Percentiles rank a stretch among this genome's conserved stretches.
Conservation (phyloP, 179 eudicot genomes). For the Nepenthes alata region DNA sequence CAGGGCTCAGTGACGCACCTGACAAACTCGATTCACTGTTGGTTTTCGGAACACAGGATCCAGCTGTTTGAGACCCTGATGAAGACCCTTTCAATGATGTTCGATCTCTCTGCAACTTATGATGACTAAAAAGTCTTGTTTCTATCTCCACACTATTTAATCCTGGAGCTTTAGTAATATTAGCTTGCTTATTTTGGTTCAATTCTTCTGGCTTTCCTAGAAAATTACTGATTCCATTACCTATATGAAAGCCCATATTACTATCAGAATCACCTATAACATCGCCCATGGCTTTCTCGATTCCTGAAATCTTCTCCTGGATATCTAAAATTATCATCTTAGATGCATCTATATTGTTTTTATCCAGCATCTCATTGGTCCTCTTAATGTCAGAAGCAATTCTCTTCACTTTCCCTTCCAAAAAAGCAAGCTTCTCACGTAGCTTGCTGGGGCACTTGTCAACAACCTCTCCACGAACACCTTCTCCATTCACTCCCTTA, state of each 20-base stretch:
- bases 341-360: conserved; percentile 67
- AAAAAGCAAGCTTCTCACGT: conserved; percentile 82
- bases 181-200: conserved; percentile 13
- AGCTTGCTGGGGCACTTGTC: conserved; percentile 56
- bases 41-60: conserved; percentile 5
- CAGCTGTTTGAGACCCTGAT: conserved; percentile 11
- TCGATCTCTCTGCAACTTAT: conserved; percentile 43
- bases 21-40: conserved; percentile 12
- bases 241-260: conserved; percentile 11
- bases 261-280: conserved; percentile 29
- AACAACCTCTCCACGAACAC: conserved; percentile 16
- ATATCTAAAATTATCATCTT: conserved; percentile 72
- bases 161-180: conserved; percentile 22
- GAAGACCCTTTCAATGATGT: conserved; percentile 18
- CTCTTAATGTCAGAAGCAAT: conserved; percentile 85
- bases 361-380: conserved; percentile 85
- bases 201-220: conserved; percentile 1
- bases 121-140: conserved; percentile 78
- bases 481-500: conserved; percentile 26
- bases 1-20: conserved; percentile 15
- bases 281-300: conserved; percentile 73
- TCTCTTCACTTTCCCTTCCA: conserved; percentile 87
- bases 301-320: conserved; percentile 73
- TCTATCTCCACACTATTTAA: conserved; percentile 59
- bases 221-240: conserved; percentile 10